These are phyloP conservation scores for Cercospora sesami DNA, from an alignment of 2,329 filamentous ascomycete genomes.

Conservation along the genomic window DNA sequence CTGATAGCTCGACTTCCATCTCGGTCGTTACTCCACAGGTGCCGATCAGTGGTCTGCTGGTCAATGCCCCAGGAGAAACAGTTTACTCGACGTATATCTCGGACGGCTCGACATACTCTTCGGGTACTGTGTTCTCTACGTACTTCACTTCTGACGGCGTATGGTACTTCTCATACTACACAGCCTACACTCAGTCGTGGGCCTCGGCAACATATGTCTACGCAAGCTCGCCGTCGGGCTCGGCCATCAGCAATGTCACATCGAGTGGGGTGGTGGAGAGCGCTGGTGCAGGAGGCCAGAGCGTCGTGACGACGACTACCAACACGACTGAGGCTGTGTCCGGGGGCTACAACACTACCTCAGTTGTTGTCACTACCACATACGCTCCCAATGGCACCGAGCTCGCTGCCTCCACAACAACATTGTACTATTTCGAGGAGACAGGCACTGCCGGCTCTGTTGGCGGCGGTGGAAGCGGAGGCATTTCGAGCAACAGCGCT, in stretches of 20 bases:
- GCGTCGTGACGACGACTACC: constrained; percentile 21
- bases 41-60: constrained; percentile 27
- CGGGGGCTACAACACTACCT: constrained; percentile 31
- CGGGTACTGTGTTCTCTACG: constrained; percentile 35
- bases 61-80: constrained; percentile 24
- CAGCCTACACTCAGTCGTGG: constrained; percentile 34
- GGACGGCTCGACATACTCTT: constrained; percentile 36
- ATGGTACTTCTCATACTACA: constrained; percentile 38
- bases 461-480: constrained; percentile 23
- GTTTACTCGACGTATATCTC: constrained; percentile 35
- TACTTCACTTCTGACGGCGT: constrained; percentile 28
- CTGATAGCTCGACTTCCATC: constrained; percentile 34
- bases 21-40: constrained; percentile 34
- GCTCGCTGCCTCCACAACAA: constrained; percentile 30
- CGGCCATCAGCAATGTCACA: constrained; percentile 24
- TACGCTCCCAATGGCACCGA: constrained; percentile 30
- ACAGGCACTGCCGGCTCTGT: constrained; percentile 29
- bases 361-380: constrained; percentile 28
- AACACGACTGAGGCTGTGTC: too few species aligned
- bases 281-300: constrained; percentile 24
- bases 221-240: too few species aligned
- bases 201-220: constrained; percentile 34
- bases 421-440: constrained; percentile 28
- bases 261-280: constrained; percentile 19
- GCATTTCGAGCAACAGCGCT: constrained; percentile 20